Evolutionary conservation across 257 asterid species (phyloP).

Genomic region (Capsicum chinense): DNA sequence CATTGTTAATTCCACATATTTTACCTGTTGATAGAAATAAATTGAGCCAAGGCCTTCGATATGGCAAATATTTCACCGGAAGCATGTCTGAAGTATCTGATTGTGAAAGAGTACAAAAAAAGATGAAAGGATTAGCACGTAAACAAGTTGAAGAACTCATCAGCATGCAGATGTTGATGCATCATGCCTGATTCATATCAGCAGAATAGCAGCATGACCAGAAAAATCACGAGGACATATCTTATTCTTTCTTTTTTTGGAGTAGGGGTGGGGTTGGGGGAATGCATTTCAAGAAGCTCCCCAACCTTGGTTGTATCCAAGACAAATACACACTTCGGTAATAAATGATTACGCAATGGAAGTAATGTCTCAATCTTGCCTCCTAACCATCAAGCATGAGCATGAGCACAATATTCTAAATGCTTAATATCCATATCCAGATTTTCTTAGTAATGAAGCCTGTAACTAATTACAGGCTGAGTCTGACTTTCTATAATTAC

Average conservation of each 20-base stretch:
- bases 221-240: neutral
- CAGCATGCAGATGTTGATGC: conserved; percentile 8
- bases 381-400: neutral
- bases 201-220: conserved; percentile 4
- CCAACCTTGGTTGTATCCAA: neutral
- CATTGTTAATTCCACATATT: neutral
- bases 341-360: neutral
- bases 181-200: neutral
- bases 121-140: conserved; percentile 11
- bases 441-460: neutral
- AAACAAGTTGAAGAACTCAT: conserved; percentile 11
- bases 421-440: conserved; percentile 4
- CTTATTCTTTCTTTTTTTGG: neutral
- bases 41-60: conserved; percentile 78
- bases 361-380: neutral
- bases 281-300: neutral
- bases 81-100: conserved; percentile 88
- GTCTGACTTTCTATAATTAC: neutral
- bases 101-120: neutral
- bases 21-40: conserved; percentile 79
- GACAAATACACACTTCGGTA: neutral
- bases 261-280: neutral
- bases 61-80: conserved; percentile 84
- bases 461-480: neutral
- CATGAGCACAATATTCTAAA: neutral